Evolutionary conservation across 2,329 filamentous ascomycete genomes (phyloP).

Genomic region (Dactylellina sp.): DNA sequence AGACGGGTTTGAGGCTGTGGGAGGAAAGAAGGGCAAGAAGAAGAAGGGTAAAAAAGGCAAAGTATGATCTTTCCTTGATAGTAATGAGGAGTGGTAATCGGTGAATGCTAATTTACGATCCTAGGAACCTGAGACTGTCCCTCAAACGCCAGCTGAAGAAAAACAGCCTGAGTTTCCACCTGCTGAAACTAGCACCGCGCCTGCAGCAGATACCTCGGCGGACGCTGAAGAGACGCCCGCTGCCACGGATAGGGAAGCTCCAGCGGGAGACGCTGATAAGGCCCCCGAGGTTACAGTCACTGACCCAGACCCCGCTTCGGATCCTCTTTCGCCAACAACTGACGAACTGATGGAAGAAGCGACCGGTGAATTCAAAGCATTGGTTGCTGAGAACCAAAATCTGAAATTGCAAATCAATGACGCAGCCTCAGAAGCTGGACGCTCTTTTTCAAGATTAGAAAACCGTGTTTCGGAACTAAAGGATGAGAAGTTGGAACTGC

Average conservation of each 20-base stretch:
- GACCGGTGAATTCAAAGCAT: conserved; percentile 45
- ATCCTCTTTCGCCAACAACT: conserved; percentile 22
- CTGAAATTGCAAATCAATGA: conserved; percentile 45
- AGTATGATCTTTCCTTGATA: conserved; percentile 1
- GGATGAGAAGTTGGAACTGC: conserved; percentile 46
- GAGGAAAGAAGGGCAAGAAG: conserved; percentile 38
- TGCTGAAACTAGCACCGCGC: conserved; percentile 11
- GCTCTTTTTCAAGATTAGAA: conserved; percentile 47
- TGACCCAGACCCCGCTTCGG: conserved; percentile 1
- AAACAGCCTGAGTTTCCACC: conserved; percentile 32
- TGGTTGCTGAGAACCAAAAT: conserved; percentile 46
- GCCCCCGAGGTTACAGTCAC: conserved; percentile 41
- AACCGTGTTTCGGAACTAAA: conserved; percentile 47
- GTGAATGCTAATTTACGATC: conserved; percentile 7
- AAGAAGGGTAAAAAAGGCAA: conserved; percentile 36
- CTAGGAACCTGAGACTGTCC: conserved; percentile 35
- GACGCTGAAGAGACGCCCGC: conserved; percentile 8
- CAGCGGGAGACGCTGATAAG: conserved; percentile 11
- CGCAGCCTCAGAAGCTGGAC: conserved; percentile 41
- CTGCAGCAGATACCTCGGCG: conserved; percentile 21
- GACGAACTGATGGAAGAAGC: conserved; percentile 41
- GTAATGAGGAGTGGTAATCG: not conserved
- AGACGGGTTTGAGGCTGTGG: conserved; percentile 5
- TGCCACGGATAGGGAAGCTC: conserved; percentile 2
- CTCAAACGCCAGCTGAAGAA: conserved; percentile 39